Conservation (phyloP, 1,284 basidiomycete genomes). For the Marasmius sp. region DNA sequence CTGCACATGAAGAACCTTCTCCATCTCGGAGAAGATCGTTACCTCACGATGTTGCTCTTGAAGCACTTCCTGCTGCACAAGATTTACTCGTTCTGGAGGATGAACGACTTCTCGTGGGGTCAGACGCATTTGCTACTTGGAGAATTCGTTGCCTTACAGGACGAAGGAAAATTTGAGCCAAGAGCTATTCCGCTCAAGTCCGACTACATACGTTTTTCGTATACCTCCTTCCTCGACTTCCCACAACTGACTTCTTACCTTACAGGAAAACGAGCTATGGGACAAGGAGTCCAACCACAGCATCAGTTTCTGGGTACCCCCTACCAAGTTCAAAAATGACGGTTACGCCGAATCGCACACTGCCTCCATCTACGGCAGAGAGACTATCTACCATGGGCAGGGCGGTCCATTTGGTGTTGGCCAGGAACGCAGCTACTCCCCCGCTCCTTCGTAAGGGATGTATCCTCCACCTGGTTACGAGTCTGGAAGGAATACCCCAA, state of each 20-base stretch:
- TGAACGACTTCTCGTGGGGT: conserved; percentile 99
- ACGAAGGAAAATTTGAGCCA: conserved; percentile 96
- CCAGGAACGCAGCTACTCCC: conserved; percentile 55
- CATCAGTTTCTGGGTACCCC: conserved; percentile 82
- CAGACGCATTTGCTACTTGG: conserved; percentile 91
- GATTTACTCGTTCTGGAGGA: conserved; percentile 98
- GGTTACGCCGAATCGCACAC: conserved; percentile 76
- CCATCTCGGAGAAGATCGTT: conserved; percentile 98
- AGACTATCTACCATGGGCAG: conserved; percentile 73
- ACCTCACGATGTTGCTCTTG: conserved; percentile 91
- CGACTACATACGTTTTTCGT: conserved; percentile 67
- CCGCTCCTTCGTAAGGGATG: conserved; percentile 65
- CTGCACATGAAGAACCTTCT: conserved; percentile 96
- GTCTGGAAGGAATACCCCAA: conserved; percentile 77
- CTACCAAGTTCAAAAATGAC: conserved; percentile 63
- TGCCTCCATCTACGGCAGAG: conserved; percentile 77
- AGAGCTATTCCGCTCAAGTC: conserved; percentile 91
- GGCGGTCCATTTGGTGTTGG: too few species aligned
- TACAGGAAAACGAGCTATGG: conserved; percentile 92
- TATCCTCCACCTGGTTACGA: conserved; percentile 67
- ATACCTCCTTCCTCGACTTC: too few species aligned
- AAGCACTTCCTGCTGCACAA: conserved; percentile 93
- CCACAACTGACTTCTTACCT: too few species aligned
- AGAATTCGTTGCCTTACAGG: conserved; percentile 63
- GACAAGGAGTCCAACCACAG: conserved; percentile 94